These are phyloP conservation scores for Fonsecaea monophora DNA, from an alignment of 2,329 filamentous ascomycete species.

Conservation along the genomic window DNA sequence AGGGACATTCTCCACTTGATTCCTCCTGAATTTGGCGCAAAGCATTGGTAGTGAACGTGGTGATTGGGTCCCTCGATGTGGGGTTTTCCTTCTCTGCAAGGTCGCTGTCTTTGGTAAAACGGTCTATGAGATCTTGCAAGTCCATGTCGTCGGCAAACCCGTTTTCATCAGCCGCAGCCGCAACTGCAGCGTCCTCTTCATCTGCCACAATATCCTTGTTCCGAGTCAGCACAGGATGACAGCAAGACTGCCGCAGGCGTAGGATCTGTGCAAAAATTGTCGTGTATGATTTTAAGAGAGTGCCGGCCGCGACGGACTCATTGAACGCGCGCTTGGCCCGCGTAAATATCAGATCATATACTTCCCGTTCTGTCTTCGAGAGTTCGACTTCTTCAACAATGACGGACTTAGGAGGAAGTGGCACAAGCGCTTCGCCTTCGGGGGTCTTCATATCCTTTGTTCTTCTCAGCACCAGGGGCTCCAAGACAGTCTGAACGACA, in stretches of 20 bases:
- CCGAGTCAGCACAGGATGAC: slow-evolving; percentile 86
- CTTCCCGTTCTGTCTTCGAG: slow-evolving; percentile 81
- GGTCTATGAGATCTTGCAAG: slow-evolving; percentile 80
- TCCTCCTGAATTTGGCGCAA: slow-evolving; percentile 91
- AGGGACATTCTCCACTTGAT: slow-evolving; percentile 85
- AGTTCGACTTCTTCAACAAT: slow-evolving; percentile 89
- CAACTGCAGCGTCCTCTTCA: slow-evolving; percentile 74
- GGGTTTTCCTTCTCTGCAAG: slow-evolving; percentile 60
- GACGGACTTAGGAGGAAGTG: slow-evolving; percentile 78
- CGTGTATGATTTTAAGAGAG: slow-evolving; percentile 91
- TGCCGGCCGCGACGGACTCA: slow-evolving; percentile 87
- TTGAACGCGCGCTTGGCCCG: slow-evolving; percentile 84
- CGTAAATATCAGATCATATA: slow-evolving; percentile 89
- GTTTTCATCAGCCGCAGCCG: slow-evolving; percentile 75
- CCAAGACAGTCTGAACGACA: slow-evolving; percentile 94
- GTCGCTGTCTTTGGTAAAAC: slow-evolving; percentile 75
- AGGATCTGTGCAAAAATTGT: slow-evolving; percentile 97
- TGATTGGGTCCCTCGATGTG: slow-evolving; percentile 62
- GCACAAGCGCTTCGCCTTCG: slow-evolving; percentile 78
- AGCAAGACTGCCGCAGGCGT: slow-evolving; percentile 89
- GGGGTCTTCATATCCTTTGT: slow-evolving; percentile 99
- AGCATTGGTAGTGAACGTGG: slow-evolving; percentile 83
- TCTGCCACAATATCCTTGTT: slow-evolving; percentile 85
- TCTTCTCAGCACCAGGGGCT: slow-evolving; percentile 90
- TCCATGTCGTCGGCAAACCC: slow-evolving; percentile 97